These are phyloP conservation scores for Chalara sp. DNA, from an alignment of 2,329 filamentous ascomycete genomes.

Conservation along the genomic window DNA sequence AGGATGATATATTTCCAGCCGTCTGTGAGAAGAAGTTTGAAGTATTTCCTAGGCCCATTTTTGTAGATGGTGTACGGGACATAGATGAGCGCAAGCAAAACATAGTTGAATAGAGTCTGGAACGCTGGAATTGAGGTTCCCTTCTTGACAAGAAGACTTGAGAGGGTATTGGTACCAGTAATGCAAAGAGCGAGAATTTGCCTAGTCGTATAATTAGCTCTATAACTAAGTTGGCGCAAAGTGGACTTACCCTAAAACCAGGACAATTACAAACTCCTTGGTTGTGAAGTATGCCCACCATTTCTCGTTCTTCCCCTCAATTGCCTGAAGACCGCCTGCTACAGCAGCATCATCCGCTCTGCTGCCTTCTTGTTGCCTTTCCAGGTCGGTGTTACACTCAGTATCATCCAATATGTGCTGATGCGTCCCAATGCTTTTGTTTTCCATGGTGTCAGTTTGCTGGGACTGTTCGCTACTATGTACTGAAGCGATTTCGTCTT, in stretches of 20 bases:
- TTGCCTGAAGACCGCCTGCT: constrained; percentile 40
- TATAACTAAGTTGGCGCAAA: background rate
- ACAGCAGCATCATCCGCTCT: constrained; percentile 17
- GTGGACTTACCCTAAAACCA: constrained; percentile 59
- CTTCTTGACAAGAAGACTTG: constrained; percentile 58
- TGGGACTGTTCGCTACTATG: background rate
- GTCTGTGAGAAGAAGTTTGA: constrained; percentile 55
- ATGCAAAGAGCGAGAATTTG: constrained; percentile 86
- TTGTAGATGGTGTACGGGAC: constrained; percentile 70
- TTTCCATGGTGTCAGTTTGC: constrained; percentile 6
- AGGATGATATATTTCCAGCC: constrained; percentile 95
- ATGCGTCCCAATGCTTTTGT: constrained; percentile 7
- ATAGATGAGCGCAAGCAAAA: constrained; percentile 76
- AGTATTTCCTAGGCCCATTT: constrained; percentile 70
- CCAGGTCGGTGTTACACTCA: background rate
- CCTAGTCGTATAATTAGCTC: constrained; percentile 27
- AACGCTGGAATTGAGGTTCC: constrained; percentile 86
- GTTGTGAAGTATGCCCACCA: constrained; percentile 77
- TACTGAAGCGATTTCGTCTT: constrained; percentile 6
- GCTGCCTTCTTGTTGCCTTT: background rate
- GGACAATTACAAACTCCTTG: constrained; percentile 79
- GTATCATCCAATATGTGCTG: background rate
- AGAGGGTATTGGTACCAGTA: constrained; percentile 88
- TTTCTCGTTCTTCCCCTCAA: constrained; percentile 46
- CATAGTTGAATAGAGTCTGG: constrained; percentile 93